Conservation (phyloP, 345 rosid genomes). For the Gossypium turneri region DNA sequence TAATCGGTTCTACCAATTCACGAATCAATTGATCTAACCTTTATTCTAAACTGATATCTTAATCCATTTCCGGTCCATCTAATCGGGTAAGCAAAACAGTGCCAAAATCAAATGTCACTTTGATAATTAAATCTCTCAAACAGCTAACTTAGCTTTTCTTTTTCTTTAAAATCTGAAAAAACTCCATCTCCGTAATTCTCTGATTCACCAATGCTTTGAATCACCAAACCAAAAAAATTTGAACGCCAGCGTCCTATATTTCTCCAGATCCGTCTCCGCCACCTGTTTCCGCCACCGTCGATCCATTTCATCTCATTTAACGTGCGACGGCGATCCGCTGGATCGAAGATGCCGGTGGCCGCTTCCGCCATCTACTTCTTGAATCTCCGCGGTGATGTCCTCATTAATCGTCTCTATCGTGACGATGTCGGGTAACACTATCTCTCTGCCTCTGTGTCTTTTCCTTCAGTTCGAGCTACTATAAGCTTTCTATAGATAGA, state of each 20-base stretch:
- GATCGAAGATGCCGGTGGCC: constrained; percentile 96
- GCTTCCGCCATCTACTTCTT: constrained; percentile 98
- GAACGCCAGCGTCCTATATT: background rate
- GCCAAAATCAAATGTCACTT: too few species aligned
- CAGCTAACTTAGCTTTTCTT: background rate
- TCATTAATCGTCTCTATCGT: constrained; percentile 95
- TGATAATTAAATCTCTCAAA: too few species aligned
- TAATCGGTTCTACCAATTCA: too few species aligned
- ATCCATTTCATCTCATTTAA: background rate
- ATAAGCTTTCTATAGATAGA: too few species aligned
- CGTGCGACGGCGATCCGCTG: constrained; percentile 19
- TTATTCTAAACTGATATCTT: too few species aligned
- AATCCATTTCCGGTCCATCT: too few species aligned
- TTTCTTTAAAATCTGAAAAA: background rate
- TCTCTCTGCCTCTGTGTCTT: background rate
- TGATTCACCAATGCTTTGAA: background rate
- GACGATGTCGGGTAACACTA: constrained; percentile 87
- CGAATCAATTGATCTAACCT: too few species aligned
- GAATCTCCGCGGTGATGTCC: constrained; percentile 97
- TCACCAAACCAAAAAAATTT: background rate
- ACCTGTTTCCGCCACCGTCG: background rate
- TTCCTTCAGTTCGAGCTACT: background rate
- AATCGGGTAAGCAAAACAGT: too few species aligned
- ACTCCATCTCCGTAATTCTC: background rate
- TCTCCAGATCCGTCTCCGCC: background rate